Evolutionary conservation across 345 rosid species (phyloP), one percentile per base, ranked within the genome.

Genomic region (Gynandropsis gynandra): DNA sequence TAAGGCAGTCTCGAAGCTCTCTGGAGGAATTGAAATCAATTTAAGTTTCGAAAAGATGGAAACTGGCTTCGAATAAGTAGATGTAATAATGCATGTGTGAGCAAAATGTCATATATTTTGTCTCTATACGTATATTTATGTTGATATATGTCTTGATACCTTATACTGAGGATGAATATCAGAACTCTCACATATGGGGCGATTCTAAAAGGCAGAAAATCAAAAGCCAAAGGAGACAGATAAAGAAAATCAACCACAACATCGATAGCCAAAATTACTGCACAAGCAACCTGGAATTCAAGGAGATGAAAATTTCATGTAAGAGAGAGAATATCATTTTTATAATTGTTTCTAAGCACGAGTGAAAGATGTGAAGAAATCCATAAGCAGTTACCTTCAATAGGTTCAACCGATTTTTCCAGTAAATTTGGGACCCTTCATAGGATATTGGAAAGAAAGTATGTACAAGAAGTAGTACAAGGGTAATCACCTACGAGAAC

Each of bases 141-240:
- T 1, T 16, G 42, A 21, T 16, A 7, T 17, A 44, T 56, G 16
- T 16, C 42, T 1, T 1, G 8, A 35, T 87, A 92, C 98, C 96
- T 83, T 20, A 79, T 77, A 66, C 69, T 76, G 43, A 85, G 77
- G 70, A 82, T 74, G 70, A 92, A 80, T 66, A 87, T 34, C 44
- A 79, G 53, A 61, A 92, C 98, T 74, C 97, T 76, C 58, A 82
- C 66, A 39, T 92, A 87, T 19, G 95, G 98, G 12, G 98, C 97
- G 52, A 81, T 67, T 63, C 98, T 77, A 55, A 82, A 54, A 11
- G 98, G 95, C 64, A 92, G 93, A 68, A 49, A 80, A 62, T 61
- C 56, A 27, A 79, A 61, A 59, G 77, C 80, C 64, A 79, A 72
- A 3, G 84, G 93, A 65, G 95, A 87, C 68, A 85, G 66, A 68